Base-by-base conservation (phyloP, 176 grass and related monocot species). In the Luzula sylvatica region DNA sequence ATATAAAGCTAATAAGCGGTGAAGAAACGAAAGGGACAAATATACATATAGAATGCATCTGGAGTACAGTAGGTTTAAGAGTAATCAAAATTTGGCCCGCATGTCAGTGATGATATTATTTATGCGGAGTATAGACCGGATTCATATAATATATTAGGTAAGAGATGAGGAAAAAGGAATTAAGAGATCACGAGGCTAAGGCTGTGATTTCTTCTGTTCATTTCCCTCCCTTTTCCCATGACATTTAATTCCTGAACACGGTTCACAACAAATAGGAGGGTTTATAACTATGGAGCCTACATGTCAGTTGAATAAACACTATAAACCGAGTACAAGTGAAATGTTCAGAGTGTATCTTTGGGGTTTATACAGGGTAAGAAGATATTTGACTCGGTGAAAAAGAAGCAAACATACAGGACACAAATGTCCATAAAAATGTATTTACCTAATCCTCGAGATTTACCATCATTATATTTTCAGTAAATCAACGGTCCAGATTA, bases 151-250 rank as follows among this genome's bases (percentile, higher is more conserved):
- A 1, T 19, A 14, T 23, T 22, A 42, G 30, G 11, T n/a, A 25
- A 24, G 20, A 11, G 28, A 15, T 24, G 22, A 46, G 56, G 56
- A 23, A 35, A 16, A 49, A 47, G 25, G 20, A 48, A 32, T 18
- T 26, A 30, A 18, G 43, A 13, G 59, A 64, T 64, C 42, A 64
- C 20, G 59, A 45, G 46, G 1, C 58, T 63, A 48, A 64, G 59
- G 59, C 59, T 32, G 43, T 48, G 59, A 63, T 63, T 5, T 47
- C 22, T 28, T 5, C 41, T 46, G 14, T 45, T 15, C 3, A 28
- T 32, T 21, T 45, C 25, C 58, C 23, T 18, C 11, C 23, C n/a
- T 48, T 48, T 64, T 49, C 59, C 47, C 58, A 22, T 48, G 58
- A 48, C 27, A 43, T 30, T n/a, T 17, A 63, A 46, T 63, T 44